Evolutionary conservation across 2,329 filamentous ascomycete species (phyloP), one percentile per base, ranked within the genome.

Genomic region (Neonectria coccinea): DNA sequence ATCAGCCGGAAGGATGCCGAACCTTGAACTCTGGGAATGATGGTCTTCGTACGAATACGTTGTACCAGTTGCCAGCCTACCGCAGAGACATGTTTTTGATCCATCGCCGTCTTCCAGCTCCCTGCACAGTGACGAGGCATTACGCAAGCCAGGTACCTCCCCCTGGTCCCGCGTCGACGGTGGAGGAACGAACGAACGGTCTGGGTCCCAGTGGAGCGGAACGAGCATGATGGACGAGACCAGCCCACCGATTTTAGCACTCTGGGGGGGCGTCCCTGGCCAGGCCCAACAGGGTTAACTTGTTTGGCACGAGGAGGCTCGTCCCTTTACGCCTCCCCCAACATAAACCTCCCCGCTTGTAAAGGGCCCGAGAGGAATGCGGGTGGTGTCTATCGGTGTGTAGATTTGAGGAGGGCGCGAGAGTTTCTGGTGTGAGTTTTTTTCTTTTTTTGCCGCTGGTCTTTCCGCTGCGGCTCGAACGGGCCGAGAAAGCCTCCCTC

Each of bases 181-280:
- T 67, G 58, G 62, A 70, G 70, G 69, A 69, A 67, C 65, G 61
- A 64, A 65, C 71, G 69, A 69, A 67, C 65, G 61, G 66, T 66
- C 71, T 71, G 67, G 62, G 66, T 70, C 71, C 58, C 67, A 52
- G 62, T 36, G 68, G 62, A 60, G 68, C 65, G 67, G 67, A 66
- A 61, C 62, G 58, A 64, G 44, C 44, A 25, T 16, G 45, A 31
- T 20, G 22, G 20, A 51, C 48, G 29, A 39, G 64, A 42, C 64
- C 59, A 58, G 62, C 45, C 62, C 50, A 48, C 56, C 48, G 5
- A 45, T n/a, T 56, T 50, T 56, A 51, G 44, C 56, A 48, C n/a
- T 31, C 45, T 33, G 31, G 41, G 22, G 22, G 25, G 33, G 51
- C 39, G 52, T 36, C 33, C 33, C 4, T 53, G 31, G 36, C 56